A percentile compares a stretch with the other conserved stretches of the same genome.
These are phyloP conservation scores for Rutstroemia sp. DNA, from an alignment of 2,329 filamentous ascomycete species.

Conservation along the genomic window DNA sequence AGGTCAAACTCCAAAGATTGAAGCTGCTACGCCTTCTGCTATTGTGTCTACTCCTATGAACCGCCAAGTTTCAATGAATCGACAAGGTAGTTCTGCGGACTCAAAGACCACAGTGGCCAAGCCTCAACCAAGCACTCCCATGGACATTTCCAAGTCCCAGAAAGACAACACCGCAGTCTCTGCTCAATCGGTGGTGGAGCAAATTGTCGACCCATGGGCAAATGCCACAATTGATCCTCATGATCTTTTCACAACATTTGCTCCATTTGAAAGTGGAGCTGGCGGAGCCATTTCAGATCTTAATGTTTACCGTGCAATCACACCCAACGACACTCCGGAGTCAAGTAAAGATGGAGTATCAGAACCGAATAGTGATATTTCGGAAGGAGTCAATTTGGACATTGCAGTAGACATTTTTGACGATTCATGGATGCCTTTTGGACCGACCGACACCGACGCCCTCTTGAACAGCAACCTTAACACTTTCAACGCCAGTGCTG, in stretches of 20 bases:
- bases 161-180: slow-evolving; percentile 21
- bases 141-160: slow-evolving; percentile 19
- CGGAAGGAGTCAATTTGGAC: slow-evolving; percentile 46
- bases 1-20: slow-evolving; percentile 38
- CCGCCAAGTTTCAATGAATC: slow-evolving; percentile 40
- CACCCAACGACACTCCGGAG: slow-evolving; percentile 57
- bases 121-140: slow-evolving; percentile 12
- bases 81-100: slow-evolving; percentile 39
- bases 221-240: slow-evolving; percentile 47
- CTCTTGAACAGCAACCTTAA: slow-evolving; percentile 27
- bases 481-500: slow-evolving; percentile 27
- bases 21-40: slow-evolving; percentile 26
- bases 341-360: slow-evolving; percentile 54
- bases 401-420: slow-evolving; percentile 38
- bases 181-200: slow-evolving; percentile 24
- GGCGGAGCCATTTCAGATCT: slow-evolving; percentile 46
- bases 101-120: slow-evolving; percentile 29
- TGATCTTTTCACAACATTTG: slow-evolving; percentile 38
- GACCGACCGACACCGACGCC: slow-evolving; percentile 33
- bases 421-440: slow-evolving; percentile 39
- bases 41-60: slow-evolving; percentile 41
- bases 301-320: slow-evolving; percentile 45
- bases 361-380: slow-evolving; percentile 55
- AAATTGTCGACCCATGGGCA: slow-evolving; percentile 30
- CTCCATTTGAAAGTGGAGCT: slow-evolving; percentile 35